Evolutionary conservation across 1,284 basidiomycete genomes (phyloP), one percentile per base, ranked within the genome.

Genomic region (Ceratobasidium sp.): DNA sequence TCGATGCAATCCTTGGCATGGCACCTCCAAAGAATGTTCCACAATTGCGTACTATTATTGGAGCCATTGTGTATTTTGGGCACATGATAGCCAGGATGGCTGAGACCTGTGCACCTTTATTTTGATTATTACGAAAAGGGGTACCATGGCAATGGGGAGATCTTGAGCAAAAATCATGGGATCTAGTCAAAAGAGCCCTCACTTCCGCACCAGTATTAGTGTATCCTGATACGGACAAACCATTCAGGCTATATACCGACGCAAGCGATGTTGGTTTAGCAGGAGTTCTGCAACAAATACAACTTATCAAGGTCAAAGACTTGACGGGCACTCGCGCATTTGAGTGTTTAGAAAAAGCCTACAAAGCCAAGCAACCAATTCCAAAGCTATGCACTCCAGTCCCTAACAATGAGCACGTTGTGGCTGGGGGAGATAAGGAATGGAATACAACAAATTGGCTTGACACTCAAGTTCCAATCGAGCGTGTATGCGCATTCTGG

Each of bases 231-330:
- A 74, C 74, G 9, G 80, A 78, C 2, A 21, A n/a, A 30, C 80
- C 80, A 0, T 83, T 82, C 67, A 61, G 80, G 5, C 36, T 83
- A 0, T 84, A 84, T 62, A 80, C 80, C 0, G 82, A 84, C 72
- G 81, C 82, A 0, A 83, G 77, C 23, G 82, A 82, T 58, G 74
- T 76, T 18, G 82, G 77, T 0, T 23, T 83, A 6, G 82, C 76
- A 0, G 75, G 52, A 76, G 75, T 48, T n/a, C n/a, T n/a, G n/a
- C n/a, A n/a, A n/a, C n/a, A n/a, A n/a, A n/a, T n/a, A n/a, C n/a
- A n/a, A n/a, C n/a, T n/a, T n/a, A n/a, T n/a, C n/a, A n/a, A n/a
- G n/a, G n/a, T n/a, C n/a, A n/a, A n/a, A n/a, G n/a, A n/a, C n/a
- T n/a, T n/a, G n/a, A n/a, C n/a, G n/a, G n/a, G n/a, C n/a, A n/a